A percentile compares a stretch with the other conserved stretches of the same genome.
These are phyloP conservation scores for Acephala macrosclerotiorum DNA, from an alignment of 2,329 filamentous ascomycete genomes.

Conservation along the genomic window DNA sequence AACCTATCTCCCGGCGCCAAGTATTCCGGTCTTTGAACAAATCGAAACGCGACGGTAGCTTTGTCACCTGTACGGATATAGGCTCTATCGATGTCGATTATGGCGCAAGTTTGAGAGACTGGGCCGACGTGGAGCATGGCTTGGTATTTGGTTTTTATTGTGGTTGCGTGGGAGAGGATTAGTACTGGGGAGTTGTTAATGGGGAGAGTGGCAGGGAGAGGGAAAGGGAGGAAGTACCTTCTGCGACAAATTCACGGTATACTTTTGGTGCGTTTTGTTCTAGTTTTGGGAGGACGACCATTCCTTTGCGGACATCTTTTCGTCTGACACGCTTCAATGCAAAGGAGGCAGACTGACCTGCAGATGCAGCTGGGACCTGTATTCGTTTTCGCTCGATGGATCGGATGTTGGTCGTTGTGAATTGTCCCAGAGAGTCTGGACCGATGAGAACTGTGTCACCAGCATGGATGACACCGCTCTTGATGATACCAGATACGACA, in stretches of 20 bases:
- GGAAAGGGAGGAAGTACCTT: slow-evolving; percentile 57
- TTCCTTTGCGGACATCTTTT: slow-evolving; percentile 95
- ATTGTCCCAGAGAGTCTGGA: slow-evolving; percentile 89
- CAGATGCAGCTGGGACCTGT: slow-evolving; percentile 83
- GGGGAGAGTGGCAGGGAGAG: background rate
- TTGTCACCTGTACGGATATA: slow-evolving; percentile 94
- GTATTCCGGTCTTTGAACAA: slow-evolving; percentile 94
- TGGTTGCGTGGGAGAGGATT: slow-evolving; percentile 94
- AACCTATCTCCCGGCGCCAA: slow-evolving; percentile 87
- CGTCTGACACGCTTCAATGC: slow-evolving; percentile 86
- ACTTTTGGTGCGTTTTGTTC: slow-evolving; percentile 77
- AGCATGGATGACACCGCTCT: slow-evolving; percentile 84
- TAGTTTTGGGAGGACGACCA: slow-evolving; percentile 90
- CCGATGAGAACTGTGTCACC: slow-evolving; percentile 92
- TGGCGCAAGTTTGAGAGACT: slow-evolving; percentile 93
- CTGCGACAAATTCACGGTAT: slow-evolving; percentile 78
- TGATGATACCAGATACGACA: slow-evolving; percentile 93
- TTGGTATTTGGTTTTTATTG: slow-evolving; percentile 96
- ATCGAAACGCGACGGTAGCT: slow-evolving; percentile 93
- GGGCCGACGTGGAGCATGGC: slow-evolving; percentile 98
- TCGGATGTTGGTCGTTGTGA: slow-evolving; percentile 84
- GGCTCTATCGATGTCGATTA: slow-evolving; percentile 96
- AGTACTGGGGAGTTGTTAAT: slow-evolving; percentile 64
- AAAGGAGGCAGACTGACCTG: slow-evolving; percentile 92
- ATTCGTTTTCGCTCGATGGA: slow-evolving; percentile 96